Percentiles rank a stretch among this genome's conserved stretches.
These are phyloP conservation scores for Lophiostoma macrostomum DNA, from an alignment of 495 filamentous ascomycete genomes.

Conservation along the genomic window DNA sequence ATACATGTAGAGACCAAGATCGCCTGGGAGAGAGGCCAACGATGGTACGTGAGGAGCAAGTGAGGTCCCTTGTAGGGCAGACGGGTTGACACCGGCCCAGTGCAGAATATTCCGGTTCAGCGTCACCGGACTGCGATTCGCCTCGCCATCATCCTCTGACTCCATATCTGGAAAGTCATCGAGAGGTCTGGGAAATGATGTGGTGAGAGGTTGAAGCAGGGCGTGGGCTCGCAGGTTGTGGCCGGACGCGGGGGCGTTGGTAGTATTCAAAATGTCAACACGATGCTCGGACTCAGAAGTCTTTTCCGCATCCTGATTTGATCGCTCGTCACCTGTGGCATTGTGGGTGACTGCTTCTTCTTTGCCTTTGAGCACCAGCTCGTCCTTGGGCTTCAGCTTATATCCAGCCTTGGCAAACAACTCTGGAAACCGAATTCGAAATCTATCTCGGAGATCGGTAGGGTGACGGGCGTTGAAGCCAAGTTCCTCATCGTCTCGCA, in stretches of 20 bases:
- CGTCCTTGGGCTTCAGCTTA: slow-evolving; percentile 29
- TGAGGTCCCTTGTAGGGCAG: neutral
- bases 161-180: slow-evolving; percentile 28
- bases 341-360: neutral
- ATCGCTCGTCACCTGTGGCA: too few species aligned
- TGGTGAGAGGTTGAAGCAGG: slow-evolving; percentile 16
- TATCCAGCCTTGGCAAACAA: slow-evolving; percentile 56
- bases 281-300: too few species aligned
- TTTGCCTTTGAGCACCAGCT: slow-evolving; percentile 4
- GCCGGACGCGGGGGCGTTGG: neutral
- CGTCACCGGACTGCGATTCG: slow-evolving; percentile 28
- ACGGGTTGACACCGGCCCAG: slow-evolving; percentile 30
- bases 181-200: slow-evolving; percentile 19
- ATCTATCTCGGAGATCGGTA: slow-evolving; percentile 78
- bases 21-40: neutral
- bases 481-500: slow-evolving; percentile 67
- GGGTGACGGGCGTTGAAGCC: slow-evolving; percentile 64
- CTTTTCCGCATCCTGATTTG: too few species aligned
- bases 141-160: slow-evolving; percentile 28
- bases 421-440: slow-evolving; percentile 75
- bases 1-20: slow-evolving; percentile 10
- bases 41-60: neutral
- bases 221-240: slow-evolving; percentile 1
- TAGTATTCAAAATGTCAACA: too few species aligned
- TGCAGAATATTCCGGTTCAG: slow-evolving; percentile 39